Percentiles rank a stretch among this genome's conserved stretches.
These are phyloP conservation scores for Parafenestella ontariensis DNA, from an alignment of 2,329 filamentous ascomycete species.

Conservation along the genomic window DNA sequence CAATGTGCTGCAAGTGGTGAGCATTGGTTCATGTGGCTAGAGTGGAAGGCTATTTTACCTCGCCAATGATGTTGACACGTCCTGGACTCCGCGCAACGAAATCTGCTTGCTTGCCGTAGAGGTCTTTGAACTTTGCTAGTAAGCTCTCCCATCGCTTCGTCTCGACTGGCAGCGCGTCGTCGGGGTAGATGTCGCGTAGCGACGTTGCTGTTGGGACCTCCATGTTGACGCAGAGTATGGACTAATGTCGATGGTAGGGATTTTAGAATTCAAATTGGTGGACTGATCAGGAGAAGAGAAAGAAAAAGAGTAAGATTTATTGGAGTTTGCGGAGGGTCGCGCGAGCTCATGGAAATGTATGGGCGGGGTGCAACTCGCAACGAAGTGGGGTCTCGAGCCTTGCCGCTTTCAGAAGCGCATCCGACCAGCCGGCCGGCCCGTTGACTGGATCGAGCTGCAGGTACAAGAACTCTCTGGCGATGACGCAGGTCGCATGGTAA, in stretches of 20 bases:
- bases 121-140: constrained; percentile 71
- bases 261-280: constrained; percentile 1
- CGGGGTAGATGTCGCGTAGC: constrained; percentile 82
- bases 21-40: background rate
- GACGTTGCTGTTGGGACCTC: constrained; percentile 76
- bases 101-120: constrained; percentile 73
- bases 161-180: constrained; percentile 72
- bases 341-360: constrained; percentile 25
- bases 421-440: constrained; percentile 20
- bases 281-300: constrained; percentile 4
- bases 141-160: constrained; percentile 77
- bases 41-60: constrained; percentile 53
- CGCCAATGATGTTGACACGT: constrained; percentile 96
- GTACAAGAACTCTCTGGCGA: constrained; percentile 8
- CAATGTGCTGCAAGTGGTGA: constrained; percentile 73
- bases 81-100: constrained; percentile 92
- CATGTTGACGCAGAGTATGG: constrained; percentile 27
- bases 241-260: background rate
- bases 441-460: constrained; percentile 24
- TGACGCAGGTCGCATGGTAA: background rate
- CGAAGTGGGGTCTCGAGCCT: constrained; percentile 33
- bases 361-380: constrained; percentile 27
- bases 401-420: constrained; percentile 24
- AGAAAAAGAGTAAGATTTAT: constrained; percentile 17
- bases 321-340: constrained; percentile 20